Base-by-base conservation (phyloP, 148 eudicot genomes). In the Arctostaphylos glauca region DNA sequence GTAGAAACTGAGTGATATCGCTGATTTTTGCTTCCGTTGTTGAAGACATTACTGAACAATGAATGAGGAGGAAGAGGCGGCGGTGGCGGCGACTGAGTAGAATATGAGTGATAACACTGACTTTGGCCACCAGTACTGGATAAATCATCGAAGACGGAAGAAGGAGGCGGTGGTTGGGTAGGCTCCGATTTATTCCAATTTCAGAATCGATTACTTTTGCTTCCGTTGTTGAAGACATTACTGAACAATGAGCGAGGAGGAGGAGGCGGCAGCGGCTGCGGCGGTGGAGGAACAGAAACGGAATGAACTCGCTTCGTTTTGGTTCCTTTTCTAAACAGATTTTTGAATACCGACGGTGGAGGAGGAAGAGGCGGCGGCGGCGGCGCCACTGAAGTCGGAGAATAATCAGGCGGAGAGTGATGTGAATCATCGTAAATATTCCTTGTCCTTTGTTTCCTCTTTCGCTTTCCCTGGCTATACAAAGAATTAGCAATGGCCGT, bases 281-380 rank as follows among this genome's bases (percentile, higher is more conserved):
- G 80, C 0, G 91, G 86, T 21, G 81, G 76, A 2, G 88, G 80
- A 77, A 84, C 5, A 19, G 86, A 47, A 66, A 86, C 84, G 6
- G 96, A 91, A 70, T 92, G 89, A 62, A 89, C 77, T 74, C 89
- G 90, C 83, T 93, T 93, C n/a, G 68, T 84, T 70, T 87, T 87
- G 43, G 76, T 73, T 76, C 87, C 86, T 83, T 89, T 93, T 71
- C 68, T 90, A 78, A 93, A 90, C 18, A 89, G 74, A 25, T 76
- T 89, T 5, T 90, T 89, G 74, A 93, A 89, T 0, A 70, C 82
- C 0, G 87, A 79, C 18, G 91, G 82, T 1, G 92, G 90, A 5
- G 93, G 92, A 0, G 87, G 88, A 0, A 25, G 71, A 2, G 90
- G 71, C 5, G 71, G 70, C 1, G 70, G 70, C 0, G 68, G 87